Evolutionary conservation across 164 flowering plant genomes (phyloP).

Genomic region (Sextonia rubra): DNA sequence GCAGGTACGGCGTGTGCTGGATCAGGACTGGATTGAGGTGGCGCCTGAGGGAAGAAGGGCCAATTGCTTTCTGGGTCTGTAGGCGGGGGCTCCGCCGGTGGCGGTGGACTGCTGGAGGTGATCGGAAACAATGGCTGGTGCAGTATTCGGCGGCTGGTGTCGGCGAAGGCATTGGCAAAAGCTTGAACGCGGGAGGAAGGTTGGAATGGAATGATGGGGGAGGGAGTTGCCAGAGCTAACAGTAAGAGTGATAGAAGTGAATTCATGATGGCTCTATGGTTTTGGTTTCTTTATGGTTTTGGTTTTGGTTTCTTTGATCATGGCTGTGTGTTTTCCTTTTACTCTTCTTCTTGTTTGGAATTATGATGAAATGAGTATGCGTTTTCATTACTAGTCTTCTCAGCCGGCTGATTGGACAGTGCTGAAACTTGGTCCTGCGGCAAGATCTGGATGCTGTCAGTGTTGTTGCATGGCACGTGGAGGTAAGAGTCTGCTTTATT

Average conservation of each 20-base stretch:
- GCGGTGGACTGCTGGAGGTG: slow-evolving; percentile 50
- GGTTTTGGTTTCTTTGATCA: neutral
- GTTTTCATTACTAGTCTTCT: neutral
- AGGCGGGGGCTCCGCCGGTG: slow-evolving; percentile 34
- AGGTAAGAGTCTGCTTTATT: neutral
- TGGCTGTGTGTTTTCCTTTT: neutral
- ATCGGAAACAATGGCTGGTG: slow-evolving; percentile 81
- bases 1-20: slow-evolving; percentile 36
- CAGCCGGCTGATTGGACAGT: neutral
- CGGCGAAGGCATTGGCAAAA: neutral
- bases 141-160: slow-evolving; percentile 33
- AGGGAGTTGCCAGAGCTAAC: neutral
- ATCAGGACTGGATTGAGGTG: slow-evolving; percentile 27
- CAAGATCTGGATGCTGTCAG: neutral
- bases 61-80: slow-evolving; percentile 27
- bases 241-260: neutral
- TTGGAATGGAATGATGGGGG: neutral
- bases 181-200: neutral
- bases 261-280: slow-evolving; percentile 4
- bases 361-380: neutral
- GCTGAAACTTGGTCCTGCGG: neutral
- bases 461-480: neutral
- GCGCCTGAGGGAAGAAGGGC: slow-evolving; percentile 74
- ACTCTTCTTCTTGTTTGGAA: neutral
- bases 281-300: neutral